Conservation (phyloP, 305 asterid species). For the Fraxinus xanthoxyloides region DNA sequence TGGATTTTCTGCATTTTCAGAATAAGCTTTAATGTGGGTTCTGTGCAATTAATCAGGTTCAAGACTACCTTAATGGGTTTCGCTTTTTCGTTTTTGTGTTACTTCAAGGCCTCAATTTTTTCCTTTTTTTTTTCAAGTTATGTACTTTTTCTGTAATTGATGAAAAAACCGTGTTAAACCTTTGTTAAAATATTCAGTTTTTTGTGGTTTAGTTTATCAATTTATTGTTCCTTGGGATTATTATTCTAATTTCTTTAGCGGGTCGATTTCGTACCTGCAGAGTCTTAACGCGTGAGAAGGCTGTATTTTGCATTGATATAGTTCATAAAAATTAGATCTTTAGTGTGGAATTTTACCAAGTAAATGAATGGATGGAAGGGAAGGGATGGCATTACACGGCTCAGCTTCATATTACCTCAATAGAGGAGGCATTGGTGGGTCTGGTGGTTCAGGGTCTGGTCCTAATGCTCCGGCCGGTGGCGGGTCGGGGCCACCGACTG, state of each 20-base stretch:
- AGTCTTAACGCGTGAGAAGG: not conserved
- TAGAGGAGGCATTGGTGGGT: constrained; percentile 44
- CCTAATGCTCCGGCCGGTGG: constrained; percentile 31
- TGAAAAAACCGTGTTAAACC: constrained; percentile 27
- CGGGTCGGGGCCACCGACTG: constrained; percentile 31
- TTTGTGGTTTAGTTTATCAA: not conserved
- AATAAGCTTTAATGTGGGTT: constrained; percentile 34
- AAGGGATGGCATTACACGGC: constrained; percentile 59
- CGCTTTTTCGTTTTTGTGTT: not conserved
- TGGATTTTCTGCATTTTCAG: constrained; percentile 37
- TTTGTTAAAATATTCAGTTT: constrained; percentile 18
- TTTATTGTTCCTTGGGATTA: not conserved
- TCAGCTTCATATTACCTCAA: constrained; percentile 55
- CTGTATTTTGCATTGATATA: not conserved
- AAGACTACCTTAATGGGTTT: constrained; percentile 26
- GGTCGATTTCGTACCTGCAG: constrained; percentile 22
- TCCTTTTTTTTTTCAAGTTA: not conserved
- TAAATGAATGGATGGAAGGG: constrained; percentile 78
- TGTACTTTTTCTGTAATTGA: constrained; percentile 12
- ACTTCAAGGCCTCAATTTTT: not conserved
- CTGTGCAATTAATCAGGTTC: constrained; percentile 23
- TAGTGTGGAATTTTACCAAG: constrained; percentile 22
- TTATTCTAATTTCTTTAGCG: constrained; percentile 7
- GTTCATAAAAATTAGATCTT: constrained; percentile 25
- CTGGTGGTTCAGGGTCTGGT: constrained; percentile 35